phyloP scores from a whole-genome alignment of 345 rosid species.

The Syzygium oleosum region DNA sequence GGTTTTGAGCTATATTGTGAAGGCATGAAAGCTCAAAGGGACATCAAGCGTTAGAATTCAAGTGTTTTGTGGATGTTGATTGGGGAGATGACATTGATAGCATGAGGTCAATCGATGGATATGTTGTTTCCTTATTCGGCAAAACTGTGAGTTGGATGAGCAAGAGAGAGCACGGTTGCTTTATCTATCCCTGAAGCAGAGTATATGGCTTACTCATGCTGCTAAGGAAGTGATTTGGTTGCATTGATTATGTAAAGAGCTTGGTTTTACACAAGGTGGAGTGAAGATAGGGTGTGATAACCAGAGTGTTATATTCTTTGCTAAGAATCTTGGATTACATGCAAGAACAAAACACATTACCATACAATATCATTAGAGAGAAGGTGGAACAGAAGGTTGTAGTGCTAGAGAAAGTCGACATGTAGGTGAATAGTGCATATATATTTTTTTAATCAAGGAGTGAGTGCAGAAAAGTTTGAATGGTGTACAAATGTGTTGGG shows the following conservation, averaged over 20 bases:
- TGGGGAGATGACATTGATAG: neutral
- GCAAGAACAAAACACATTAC: neutral
- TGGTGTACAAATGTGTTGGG: neutral
- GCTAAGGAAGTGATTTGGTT: neutral
- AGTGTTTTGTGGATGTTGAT: neutral
- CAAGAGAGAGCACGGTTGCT: neutral
- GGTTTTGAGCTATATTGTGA: neutral
- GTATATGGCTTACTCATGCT: neutral
- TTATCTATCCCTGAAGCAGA: neutral
- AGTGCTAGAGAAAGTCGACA: neutral
- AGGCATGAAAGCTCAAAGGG: neutral
- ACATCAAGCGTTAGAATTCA: neutral
- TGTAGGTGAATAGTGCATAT: neutral
- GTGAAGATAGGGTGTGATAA: neutral
- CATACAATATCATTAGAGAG: neutral
- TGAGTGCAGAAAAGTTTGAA: neutral
- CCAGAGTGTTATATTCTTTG: neutral
- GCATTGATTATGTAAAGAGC: rapidly evolving
- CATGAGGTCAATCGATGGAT: rapidly evolving
- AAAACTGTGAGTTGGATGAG: neutral
- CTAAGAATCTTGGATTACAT: neutral
- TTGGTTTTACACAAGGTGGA: neutral
- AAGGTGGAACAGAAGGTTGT: neutral
- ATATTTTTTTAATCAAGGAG: neutral
- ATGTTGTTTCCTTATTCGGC: neutral